Percentiles rank a stretch among this genome's conserved stretches.
Evolutionary conservation across 306 rosid species (phyloP).

Genomic region (Glycine latifolia): DNA sequence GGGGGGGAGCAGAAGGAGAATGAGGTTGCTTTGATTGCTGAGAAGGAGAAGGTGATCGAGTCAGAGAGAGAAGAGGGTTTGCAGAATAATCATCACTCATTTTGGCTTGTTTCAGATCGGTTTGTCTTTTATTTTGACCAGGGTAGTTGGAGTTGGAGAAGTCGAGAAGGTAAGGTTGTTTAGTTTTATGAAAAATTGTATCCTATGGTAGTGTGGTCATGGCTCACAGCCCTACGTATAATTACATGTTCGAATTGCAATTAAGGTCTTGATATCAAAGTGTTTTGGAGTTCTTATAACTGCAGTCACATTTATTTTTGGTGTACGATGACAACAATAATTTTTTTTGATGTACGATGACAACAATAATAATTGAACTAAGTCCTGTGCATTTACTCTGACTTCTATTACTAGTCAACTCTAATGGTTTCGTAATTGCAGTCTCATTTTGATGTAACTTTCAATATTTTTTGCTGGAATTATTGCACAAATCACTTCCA

Average conservation of each 20-base stretch:
- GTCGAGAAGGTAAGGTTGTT: slow-evolving; percentile 23
- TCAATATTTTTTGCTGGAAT: neutral
- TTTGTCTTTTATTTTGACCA: slow-evolving; percentile 26
- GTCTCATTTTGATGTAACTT: neutral
- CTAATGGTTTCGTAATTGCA: no score
- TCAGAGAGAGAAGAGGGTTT: slow-evolving; percentile 46
- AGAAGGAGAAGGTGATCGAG: slow-evolving; percentile 64
- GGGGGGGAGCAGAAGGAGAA: slow-evolving; percentile 33
- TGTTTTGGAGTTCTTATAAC: no score
- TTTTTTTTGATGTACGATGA: no score
- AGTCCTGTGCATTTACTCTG: no score
- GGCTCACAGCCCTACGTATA: no score
- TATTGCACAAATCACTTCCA: neutral
- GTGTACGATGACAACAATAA: no score
- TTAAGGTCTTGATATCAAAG: no score
- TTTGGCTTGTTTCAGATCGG: neutral
- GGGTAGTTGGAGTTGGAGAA: neutral
- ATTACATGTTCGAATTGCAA: no score
- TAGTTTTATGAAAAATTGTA: slow-evolving; percentile 1
- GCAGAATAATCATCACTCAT: slow-evolving; percentile 48
- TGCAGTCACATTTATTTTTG: no score
- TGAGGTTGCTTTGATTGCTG: slow-evolving; percentile 33
- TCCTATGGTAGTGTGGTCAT: no score
- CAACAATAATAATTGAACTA: no score
- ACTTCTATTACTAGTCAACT: no score